Evolutionary conservation across 73 alveolate species (phyloP), one percentile per base, ranked within the genome.

Genomic region (Diophrys appendiculata): DNA sequence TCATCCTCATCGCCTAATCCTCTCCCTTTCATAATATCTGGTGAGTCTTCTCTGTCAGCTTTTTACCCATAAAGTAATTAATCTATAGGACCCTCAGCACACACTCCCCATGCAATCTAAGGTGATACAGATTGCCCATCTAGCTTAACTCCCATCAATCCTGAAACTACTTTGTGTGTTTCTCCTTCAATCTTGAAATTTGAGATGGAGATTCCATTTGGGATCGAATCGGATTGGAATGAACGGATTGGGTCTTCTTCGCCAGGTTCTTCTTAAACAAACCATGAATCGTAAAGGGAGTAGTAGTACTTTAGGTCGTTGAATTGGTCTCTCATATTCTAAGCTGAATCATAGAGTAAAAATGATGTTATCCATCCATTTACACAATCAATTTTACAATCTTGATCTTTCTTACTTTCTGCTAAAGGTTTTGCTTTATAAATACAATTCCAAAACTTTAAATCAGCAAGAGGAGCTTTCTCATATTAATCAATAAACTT

Each of bases 31-130:
- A 11, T 11, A 5, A 18, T 18, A 43, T 43, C 60, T 43, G 60
- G 60, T 5, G 60, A 43, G 60, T 43, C 60, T 43, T 43, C 60
- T 43, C 60, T 43, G 60, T 43, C 60, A 43, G n/a, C n/a, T n/a
- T n/a, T n/a, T n/a, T n/a, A n/a, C n/a, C n/a, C n/a, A n/a, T n/a
- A n/a, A n/a, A n/a, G n/a, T n/a, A n/a, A n/a, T n/a, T n/a, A n/a
- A n/a, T n/a, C n/a, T n/a, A n/a, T n/a, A n/a, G n/a, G n/a, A n/a
- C n/a, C n/a, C n/a, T n/a, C n/a, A n/a, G n/a, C n/a, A 43, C 18
- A 43, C 60, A 43, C 18, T 43, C 5, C 60, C 60, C 60, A 43
- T 43, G 18, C 60, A 43, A 43, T 43, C n/a, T 11, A 43, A 18
- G 5, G 60, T 43, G 18, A 18, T 43, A 43, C 60, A 43, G 60